Evolutionary conservation across 306 rosid genomes (phyloP).

Genomic region (Rosa rugosa): DNA sequence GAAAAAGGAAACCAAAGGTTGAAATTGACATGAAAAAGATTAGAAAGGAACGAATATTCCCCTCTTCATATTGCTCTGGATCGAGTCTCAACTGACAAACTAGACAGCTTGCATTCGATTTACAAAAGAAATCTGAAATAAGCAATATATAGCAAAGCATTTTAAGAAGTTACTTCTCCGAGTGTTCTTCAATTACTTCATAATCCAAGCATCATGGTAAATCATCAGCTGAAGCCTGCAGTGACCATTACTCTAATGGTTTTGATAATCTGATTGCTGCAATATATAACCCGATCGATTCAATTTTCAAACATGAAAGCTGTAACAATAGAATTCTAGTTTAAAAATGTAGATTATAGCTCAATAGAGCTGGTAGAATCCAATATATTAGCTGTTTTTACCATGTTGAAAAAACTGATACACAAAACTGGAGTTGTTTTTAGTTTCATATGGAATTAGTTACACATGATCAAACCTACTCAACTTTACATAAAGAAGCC

Average conservation of each 20-base stretch:
- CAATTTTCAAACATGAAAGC: not conserved
- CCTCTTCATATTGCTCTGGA: slow-evolving; percentile 11
- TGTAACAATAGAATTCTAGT: not conserved
- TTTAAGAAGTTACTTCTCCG: not conserved
- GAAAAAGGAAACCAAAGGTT: slow-evolving; percentile 10
- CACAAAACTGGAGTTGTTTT: not conserved
- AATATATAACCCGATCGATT: not conserved
- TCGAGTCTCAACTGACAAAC: not conserved
- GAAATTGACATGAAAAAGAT: slow-evolving; percentile 36
- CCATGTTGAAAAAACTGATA: not conserved
- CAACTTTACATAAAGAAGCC: slow-evolving; percentile 10
- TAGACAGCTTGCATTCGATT: not conserved
- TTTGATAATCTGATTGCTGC: not conserved
- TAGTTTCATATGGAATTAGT: not conserved
- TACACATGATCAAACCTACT: not conserved
- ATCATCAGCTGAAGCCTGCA: not conserved
- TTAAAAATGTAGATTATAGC: not conserved
- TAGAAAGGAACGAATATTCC: slow-evolving; percentile 18
- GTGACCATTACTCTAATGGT: not conserved
- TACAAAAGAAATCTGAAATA: not conserved
- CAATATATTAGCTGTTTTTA: not conserved
- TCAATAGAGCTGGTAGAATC: not conserved
- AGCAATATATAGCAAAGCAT: not conserved
- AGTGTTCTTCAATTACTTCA: not conserved
- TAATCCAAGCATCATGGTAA: slow-evolving; percentile 14